These are phyloP conservation scores for Citrus inodora DNA, from an alignment of 345 rosid genomes.

Conservation along the genomic window DNA sequence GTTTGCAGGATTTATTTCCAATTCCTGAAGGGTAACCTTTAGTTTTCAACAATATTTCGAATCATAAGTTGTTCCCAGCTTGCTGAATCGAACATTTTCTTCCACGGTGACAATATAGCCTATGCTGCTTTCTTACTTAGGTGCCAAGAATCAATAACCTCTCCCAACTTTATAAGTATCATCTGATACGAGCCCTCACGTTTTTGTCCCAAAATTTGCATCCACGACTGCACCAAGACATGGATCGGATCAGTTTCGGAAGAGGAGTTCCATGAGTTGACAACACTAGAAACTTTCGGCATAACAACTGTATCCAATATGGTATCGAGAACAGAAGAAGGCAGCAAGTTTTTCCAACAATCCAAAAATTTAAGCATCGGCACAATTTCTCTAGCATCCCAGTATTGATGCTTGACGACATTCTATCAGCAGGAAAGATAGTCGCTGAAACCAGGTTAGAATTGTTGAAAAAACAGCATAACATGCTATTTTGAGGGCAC, in stretches of 20 bases:
- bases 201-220: conserved; percentile 59
- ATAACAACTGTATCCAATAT: conserved; percentile 62
- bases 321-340: conserved; percentile 57
- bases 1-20: conserved; percentile 70
- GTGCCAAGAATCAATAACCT: conserved; percentile 82
- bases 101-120: conserved; percentile 84
- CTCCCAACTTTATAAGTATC: conserved; percentile 71
- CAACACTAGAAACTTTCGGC: conserved; percentile 79
- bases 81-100: conserved; percentile 68
- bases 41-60: conserved; percentile 37
- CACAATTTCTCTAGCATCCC: conserved; percentile 92
- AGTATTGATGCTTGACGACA: conserved; percentile 65
- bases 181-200: conserved; percentile 47
- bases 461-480: too few species aligned
- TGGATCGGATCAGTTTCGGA: conserved; percentile 80
- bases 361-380: conserved; percentile 92
- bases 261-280: conserved; percentile 82
- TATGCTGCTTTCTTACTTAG: conserved; percentile 76
- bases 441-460: conserved; percentile 72
- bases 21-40: conserved; percentile 55
- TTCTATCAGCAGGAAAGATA: conserved; percentile 78
- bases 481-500: too few species aligned
- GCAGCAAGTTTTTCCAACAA: conserved; percentile 72
- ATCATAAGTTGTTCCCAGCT: conserved; percentile 91
- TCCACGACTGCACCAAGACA: conserved; percentile 93